These are phyloP conservation scores for Amanita rubescens DNA, from an alignment of 768 basidiomycete species.

Conservation along the genomic window DNA sequence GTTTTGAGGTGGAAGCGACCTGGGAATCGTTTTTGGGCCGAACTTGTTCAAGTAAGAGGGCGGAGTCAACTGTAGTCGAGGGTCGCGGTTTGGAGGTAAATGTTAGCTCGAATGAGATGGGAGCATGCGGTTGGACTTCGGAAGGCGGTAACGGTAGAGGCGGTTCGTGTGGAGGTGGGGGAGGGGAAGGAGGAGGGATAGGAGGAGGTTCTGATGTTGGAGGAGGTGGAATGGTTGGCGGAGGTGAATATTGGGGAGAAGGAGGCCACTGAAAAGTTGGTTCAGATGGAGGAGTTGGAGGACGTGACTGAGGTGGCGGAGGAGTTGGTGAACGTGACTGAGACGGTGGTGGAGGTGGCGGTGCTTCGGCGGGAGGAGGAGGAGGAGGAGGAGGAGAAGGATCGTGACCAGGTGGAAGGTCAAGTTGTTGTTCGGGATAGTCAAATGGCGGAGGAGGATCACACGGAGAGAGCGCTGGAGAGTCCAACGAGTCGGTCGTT, in stretches of 20 bases:
- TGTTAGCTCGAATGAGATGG: conserved; percentile 6
- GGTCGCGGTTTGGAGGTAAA: background rate
- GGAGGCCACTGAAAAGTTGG: no score
- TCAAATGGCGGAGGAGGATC: conserved; percentile 17
- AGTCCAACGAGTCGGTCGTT: conserved; percentile 10
- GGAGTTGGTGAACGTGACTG: conserved; percentile 21
- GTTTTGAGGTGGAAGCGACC: conserved; percentile 7
- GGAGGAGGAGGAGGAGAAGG: conserved; percentile 21
- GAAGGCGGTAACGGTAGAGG: conserved; percentile 32
- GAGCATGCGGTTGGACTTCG: conserved; percentile 23
- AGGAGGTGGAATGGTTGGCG: conserved; percentile 23
- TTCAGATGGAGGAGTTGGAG: conserved; percentile 13
- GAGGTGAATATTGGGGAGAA: conserved; percentile 17
- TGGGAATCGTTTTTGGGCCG: conserved; percentile 12
- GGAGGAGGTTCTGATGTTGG: conserved; percentile 18
- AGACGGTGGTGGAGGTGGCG: conserved; percentile 13
- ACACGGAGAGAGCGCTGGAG: conserved; percentile 13
- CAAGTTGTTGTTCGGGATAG: no score
- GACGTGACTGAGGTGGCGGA: conserved; percentile 19
- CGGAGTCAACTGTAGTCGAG: conserved; percentile 4
- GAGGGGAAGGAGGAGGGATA: conserved; percentile 14
- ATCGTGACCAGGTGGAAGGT: no score
- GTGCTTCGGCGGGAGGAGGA: conserved; percentile 20
- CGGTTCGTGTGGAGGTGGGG: conserved; percentile 23
- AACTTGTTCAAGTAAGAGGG: conserved; percentile 18